A percentile compares a stretch with the other conserved stretches of the same genome.
These are phyloP conservation scores for Gossypium turneri DNA, from an alignment of 345 rosid genomes.

Conservation along the genomic window DNA sequence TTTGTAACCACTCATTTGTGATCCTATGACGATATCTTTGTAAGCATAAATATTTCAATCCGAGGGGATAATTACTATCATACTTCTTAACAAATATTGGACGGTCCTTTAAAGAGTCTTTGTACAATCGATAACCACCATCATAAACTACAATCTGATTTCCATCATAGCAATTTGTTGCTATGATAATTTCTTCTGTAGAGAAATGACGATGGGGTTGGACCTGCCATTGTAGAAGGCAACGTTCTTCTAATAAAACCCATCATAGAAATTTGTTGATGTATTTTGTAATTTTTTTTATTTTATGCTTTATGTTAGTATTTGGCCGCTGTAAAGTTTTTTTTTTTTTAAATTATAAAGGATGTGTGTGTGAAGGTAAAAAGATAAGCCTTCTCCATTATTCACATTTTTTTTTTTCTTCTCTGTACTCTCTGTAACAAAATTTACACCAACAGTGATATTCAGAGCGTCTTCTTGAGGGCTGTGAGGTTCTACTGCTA, in stretches of 20 bases:
- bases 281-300: too few species aligned
- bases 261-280: too few species aligned
- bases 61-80: accelerated
- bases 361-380: too few species aligned
- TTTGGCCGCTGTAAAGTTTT: too few species aligned
- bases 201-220: slow-evolving; percentile 20
- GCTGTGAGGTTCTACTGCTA: too few species aligned
- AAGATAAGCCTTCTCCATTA: too few species aligned
- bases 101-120: slow-evolving; percentile 13
- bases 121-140: background rate
- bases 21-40: slow-evolving; percentile 17
- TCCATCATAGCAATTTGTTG: slow-evolving; percentile 2
- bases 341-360: too few species aligned
- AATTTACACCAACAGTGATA: too few species aligned
- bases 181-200: slow-evolving; percentile 12
- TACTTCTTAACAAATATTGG: slow-evolving; percentile 16
- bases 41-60: background rate
- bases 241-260: slow-evolving; percentile 18
- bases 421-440: too few species aligned
- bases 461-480: too few species aligned
- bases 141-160: background rate
- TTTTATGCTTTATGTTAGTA: too few species aligned
- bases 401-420: too few species aligned
- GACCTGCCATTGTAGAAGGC: slow-evolving; percentile 16
- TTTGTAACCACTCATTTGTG: slow-evolving; percentile 18